Conservation (phyloP, 1,284 basidiomycete species). For the Malassezia slooffiae region DNA sequence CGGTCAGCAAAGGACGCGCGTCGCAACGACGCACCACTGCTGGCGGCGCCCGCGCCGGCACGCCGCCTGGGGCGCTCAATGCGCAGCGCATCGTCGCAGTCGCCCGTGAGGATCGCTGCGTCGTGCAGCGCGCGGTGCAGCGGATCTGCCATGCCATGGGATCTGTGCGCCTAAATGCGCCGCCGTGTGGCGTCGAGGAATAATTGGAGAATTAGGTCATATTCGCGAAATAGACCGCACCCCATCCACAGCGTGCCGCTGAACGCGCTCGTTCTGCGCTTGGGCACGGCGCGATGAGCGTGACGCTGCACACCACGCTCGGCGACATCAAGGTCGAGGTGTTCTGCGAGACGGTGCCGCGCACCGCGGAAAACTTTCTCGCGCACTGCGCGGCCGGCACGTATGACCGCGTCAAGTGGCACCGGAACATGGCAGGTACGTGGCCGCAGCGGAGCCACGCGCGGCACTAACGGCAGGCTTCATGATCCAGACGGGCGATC, state of each 20-base stretch:
- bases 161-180: no score
- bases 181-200: no score
- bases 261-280: no score
- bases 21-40: background rate
- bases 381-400: slow-evolving; percentile 80
- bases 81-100: slow-evolving; percentile 1
- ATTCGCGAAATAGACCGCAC: no score
- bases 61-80: slow-evolving; percentile 4
- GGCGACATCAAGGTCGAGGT: slow-evolving; percentile 96
- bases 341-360: slow-evolving; percentile 90
- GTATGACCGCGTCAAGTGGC: slow-evolving; percentile 78
- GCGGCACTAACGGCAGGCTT: slow-evolving; percentile 73
- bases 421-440: slow-evolving; percentile 50
- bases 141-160: no score
- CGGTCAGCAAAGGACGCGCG: no score
- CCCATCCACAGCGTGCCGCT: no score
- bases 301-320: slow-evolving; percentile 82
- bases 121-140: background rate
- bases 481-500: slow-evolving; percentile 93
- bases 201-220: no score
- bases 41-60: background rate
- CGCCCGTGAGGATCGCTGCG: slow-evolving; percentile 13
- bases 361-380: slow-evolving; percentile 93
- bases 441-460: background rate
- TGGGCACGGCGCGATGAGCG: no score